These are phyloP conservation scores for Suillus subaureus DNA, from an alignment of 768 basidiomycete genomes.

Conservation along the genomic window DNA sequence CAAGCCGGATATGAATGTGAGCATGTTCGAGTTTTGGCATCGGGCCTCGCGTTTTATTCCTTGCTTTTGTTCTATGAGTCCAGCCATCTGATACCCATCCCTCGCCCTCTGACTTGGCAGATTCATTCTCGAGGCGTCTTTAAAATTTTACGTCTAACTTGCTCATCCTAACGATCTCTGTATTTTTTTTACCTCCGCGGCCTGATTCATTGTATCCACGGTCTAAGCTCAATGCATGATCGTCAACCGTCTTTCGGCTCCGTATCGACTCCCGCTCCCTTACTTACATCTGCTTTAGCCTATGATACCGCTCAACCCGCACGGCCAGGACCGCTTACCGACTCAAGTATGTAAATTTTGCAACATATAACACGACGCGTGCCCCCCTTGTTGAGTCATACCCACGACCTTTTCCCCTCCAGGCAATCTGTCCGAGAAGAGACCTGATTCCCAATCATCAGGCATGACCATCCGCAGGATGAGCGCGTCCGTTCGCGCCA, in stretches of 20 bases:
- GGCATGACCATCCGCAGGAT: conserved; percentile 30
- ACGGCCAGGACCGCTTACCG: neutral
- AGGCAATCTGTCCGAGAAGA: conserved; percentile 19
- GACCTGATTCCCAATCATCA: conserved; percentile 31
- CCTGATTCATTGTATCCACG: neutral
- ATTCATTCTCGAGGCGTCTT: conserved; percentile 9
- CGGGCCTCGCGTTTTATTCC: conserved; percentile 26
- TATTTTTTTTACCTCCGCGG: neutral
- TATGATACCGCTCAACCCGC: conserved; percentile 20
- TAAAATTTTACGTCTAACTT: neutral
- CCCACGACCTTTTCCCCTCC: conserved; percentile 15
- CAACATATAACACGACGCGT: conserved; percentile 29
- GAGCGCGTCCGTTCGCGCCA: conserved; percentile 26
- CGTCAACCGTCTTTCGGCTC: conserved; percentile 17
- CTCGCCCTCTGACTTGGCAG: conserved; percentile 18
- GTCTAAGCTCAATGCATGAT: neutral
- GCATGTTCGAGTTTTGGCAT: conserved; percentile 25
- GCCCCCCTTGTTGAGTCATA: conserved; percentile 33
- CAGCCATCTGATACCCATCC: conserved; percentile 31
- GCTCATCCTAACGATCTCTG: conserved; percentile 3
- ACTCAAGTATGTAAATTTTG: conserved; percentile 24
- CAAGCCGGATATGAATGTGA: conserved; percentile 16
- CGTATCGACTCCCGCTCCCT: conserved; percentile 18
- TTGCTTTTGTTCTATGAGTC: conserved; percentile 33
- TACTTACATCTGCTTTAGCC: conserved; percentile 19